Evolutionary conservation across 305 asterid species (phyloP), one percentile per base, ranked within the genome.

Genomic region (Ruellia speciosa): DNA sequence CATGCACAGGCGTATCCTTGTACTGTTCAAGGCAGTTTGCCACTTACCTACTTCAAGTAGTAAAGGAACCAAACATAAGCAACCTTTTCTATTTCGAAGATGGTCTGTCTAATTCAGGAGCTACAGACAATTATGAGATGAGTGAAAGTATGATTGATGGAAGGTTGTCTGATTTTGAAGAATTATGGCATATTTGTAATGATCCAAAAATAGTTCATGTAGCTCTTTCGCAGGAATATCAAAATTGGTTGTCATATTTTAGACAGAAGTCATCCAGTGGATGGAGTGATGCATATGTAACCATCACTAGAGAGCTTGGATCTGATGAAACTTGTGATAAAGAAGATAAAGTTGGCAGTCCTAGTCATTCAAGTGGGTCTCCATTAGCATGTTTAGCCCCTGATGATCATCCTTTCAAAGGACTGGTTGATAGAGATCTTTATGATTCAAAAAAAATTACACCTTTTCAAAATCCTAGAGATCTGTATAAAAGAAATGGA

Each of bases 371-470:
- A 51, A 80, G 76, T 53, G 95, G 96, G 67, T 90, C 97, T 18
- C 97, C 97, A 71, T 72, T 79, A 75, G 92, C 97, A 57, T 85
- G 89, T 68, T 72, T 85, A 49, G 72, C 89, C 17, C 90, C 97
- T 48, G 82, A 80, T 71, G 88, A 84, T 77, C 95, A 88, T 81
- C 95, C 94, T 72, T 84, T 92, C 68, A 72, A 79, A 76, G 74
- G 76, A 76, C 76, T 70, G 19, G 79, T 83, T 63, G 77, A 74
- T 64, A 78, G 82, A 60, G 83, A 69, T 69, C 28, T 74, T 52
- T 33, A 52, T 56, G 71, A 69, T 62, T 48, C 69, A 55, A 77
- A 75, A 66, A 84, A 68, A 70, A 68, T 72, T 69, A 63, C 74
- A 64, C 95, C 99, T 51, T 93, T 88, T 63, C 75, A 73, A 66